Evolutionary conservation across 495 filamentous ascomycete species (phyloP).

Genomic region (Melanomma pulvis-pyrius): DNA sequence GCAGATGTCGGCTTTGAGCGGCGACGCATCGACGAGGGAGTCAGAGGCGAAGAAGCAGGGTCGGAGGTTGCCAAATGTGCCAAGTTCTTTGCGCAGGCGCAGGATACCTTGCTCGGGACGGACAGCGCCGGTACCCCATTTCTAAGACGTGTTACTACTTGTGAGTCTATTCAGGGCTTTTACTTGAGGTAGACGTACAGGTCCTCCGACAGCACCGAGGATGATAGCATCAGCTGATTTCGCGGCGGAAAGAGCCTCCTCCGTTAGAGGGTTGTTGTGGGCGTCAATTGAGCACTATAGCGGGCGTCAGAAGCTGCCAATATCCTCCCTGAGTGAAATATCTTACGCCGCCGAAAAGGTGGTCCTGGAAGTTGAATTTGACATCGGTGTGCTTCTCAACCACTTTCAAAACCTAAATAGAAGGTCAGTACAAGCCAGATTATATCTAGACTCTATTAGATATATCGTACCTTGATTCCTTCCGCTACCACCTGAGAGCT

Average conservation of each 20-base stretch:
- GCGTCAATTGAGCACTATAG: constrained; percentile 83
- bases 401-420: constrained; percentile 67
- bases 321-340: neutral
- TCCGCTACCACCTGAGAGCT: constrained; percentile 61
- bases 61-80: constrained; percentile 94
- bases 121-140: constrained; percentile 92
- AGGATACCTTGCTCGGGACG: constrained; percentile 96
- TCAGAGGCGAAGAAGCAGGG: constrained; percentile 97
- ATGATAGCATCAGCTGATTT: constrained; percentile 91
- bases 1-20: constrained; percentile 85
- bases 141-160: constrained; percentile 43
- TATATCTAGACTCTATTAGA: neutral
- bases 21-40: constrained; percentile 81
- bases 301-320: neutral
- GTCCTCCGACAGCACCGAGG: constrained; percentile 93
- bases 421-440: neutral
- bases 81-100: constrained; percentile 88
- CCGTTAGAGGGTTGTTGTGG: constrained; percentile 75
- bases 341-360: constrained; percentile 90
- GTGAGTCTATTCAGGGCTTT: neutral
- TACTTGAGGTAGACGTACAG: constrained; percentile 55
- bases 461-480: constrained; percentile 73
- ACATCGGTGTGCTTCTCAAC: constrained; percentile 71
- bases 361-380: constrained; percentile 89
- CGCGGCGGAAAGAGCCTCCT: constrained; percentile 80